A percentile compares a stretch with the other conserved stretches of the same genome.
Conservation (phyloP, 768 basidiomycete genomes). For the Pulveroboletus sp. region DNA sequence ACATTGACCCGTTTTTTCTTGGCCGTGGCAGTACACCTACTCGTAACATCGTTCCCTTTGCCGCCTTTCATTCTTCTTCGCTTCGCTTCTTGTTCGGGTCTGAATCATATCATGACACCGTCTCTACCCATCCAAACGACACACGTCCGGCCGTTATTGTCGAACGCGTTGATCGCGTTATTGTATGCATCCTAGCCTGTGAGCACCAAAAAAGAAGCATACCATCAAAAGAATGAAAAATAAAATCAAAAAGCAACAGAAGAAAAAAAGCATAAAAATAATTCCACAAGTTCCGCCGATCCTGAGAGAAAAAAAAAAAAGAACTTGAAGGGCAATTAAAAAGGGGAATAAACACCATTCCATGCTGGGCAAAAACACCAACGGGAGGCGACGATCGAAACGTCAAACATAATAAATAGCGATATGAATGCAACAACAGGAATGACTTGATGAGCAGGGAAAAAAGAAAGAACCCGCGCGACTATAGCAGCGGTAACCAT, state of each 20-base stretch:
- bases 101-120: no score
- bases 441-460: neutral
- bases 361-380: neutral
- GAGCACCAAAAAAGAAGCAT: neutral
- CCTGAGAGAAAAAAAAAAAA: neutral
- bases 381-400: neutral
- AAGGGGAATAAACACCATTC: neutral
- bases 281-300: neutral
- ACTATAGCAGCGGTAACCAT: slow-evolving; percentile 79
- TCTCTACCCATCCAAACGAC: no score
- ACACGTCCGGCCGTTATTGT: no score
- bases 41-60: neutral
- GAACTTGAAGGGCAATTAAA: neutral
- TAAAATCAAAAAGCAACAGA: neutral
- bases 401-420: slow-evolving; percentile 9
- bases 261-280: neutral
- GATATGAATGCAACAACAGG: slow-evolving; percentile 12
- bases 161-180: no score
- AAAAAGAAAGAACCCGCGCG: neutral
- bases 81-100: no score
- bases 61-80: no score
- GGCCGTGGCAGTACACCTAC: neutral
- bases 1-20: neutral
- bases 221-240: neutral
- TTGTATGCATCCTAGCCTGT: no score